A percentile compares a stretch with the other conserved stretches of the same genome.
phyloP scores from a whole-genome alignment of 495 filamentous ascomycete genomes.

The Podospora comata region DNA sequence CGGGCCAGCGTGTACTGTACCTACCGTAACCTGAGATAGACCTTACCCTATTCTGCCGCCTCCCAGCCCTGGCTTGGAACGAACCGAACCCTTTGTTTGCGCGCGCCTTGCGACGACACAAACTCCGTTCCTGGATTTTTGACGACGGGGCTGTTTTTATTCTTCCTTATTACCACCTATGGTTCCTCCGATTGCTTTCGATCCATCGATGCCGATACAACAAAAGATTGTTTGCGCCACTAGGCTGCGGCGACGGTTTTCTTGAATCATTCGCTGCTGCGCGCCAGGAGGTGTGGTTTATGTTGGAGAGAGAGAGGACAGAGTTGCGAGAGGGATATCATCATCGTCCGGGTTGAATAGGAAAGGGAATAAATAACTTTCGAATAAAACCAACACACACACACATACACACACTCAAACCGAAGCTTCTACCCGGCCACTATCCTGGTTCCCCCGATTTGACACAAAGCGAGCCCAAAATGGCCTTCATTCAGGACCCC shows the following conservation, averaged over 20 bases:
- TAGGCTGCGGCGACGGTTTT: background rate
- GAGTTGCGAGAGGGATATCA: too few relatives aligned
- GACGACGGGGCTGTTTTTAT: background rate
- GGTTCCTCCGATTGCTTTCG: background rate
- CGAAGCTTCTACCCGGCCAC: too few relatives aligned
- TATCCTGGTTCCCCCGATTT: too few relatives aligned
- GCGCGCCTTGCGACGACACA: background rate
- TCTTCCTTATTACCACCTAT: background rate
- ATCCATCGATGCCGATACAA: slow-evolving; percentile 1
- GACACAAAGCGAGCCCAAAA: slow-evolving; percentile 14
- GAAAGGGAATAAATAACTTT: too few relatives aligned
- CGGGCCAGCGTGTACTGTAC: background rate
- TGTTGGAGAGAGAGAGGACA: background rate
- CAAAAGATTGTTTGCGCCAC: background rate
- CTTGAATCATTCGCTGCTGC: background rate
- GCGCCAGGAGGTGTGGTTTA: background rate
- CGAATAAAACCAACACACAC: too few relatives aligned
- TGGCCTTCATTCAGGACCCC: slow-evolving; percentile 74
- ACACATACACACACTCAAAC: too few relatives aligned
- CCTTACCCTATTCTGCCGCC: background rate
- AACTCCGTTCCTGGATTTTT: background rate
- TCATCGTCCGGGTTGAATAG: too few relatives aligned
- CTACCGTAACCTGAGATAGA: background rate
- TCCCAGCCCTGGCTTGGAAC: background rate
- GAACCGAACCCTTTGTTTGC: background rate